phyloP scores from a whole-genome alignment of 129 eudicot genomes.

The Cynara cardunculus region DNA sequence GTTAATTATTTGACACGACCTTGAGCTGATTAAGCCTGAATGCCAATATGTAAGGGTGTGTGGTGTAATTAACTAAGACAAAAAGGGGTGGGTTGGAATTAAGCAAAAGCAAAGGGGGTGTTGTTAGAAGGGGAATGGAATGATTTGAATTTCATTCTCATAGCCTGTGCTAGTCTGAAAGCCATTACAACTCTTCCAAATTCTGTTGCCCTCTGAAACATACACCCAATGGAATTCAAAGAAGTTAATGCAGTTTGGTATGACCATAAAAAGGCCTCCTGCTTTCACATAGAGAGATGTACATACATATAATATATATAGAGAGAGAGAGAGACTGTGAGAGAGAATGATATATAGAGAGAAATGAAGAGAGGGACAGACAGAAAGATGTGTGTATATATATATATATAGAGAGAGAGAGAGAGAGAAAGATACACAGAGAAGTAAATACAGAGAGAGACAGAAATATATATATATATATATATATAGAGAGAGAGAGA shows the following conservation, averaged over 20 bases:
- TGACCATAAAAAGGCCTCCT: constrained; percentile 21
- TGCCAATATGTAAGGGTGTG: neutral
- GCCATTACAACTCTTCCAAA: constrained; percentile 15
- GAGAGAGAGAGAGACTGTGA: neutral
- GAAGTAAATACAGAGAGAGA: neutral
- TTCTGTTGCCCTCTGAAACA: constrained; percentile 25
- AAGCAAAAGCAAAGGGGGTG: constrained; percentile 12
- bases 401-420: neutral
- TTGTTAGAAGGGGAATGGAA: neutral
- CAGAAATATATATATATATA: neutral
- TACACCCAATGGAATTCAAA: constrained; percentile 26
- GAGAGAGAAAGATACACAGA: neutral
- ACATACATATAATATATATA: neutral
- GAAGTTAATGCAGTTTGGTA: constrained; percentile 39
- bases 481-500: constrained; percentile 1
- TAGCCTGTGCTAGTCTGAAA: constrained; percentile 16
- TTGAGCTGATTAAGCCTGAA: neutral
- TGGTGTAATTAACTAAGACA: neutral
- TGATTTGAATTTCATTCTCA: constrained; percentile 22
- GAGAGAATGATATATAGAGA: neutral
- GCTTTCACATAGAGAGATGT: neutral
- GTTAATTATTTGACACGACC: neutral
- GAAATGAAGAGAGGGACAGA: neutral
- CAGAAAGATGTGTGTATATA: neutral
- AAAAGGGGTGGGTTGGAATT: neutral